These are phyloP conservation scores for Alternaria gansuensis DNA, from an alignment of 2,329 filamentous ascomycete species.

Conservation along the genomic window DNA sequence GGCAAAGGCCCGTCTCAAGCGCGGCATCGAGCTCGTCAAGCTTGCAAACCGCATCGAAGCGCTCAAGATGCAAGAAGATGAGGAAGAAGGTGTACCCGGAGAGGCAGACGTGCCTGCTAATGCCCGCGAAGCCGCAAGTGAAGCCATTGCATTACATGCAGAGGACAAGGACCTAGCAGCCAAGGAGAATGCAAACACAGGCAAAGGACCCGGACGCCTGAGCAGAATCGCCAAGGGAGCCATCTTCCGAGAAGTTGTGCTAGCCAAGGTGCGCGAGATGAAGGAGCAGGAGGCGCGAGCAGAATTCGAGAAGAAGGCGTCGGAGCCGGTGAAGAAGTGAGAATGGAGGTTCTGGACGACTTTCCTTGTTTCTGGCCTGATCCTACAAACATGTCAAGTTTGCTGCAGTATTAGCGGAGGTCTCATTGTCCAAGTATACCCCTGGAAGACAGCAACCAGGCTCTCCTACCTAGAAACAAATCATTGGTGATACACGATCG, in stretches of 20 bases:
- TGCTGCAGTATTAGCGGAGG: conserved; percentile 37
- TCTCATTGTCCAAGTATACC: conserved; percentile 42
- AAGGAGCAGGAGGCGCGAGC: conserved; percentile 84
- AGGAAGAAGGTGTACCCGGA: conserved; percentile 73
- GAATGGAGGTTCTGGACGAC: conserved; percentile 7
- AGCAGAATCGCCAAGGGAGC: conserved; percentile 69
- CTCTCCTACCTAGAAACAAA: conserved; percentile 21
- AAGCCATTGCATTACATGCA: conserved; percentile 50
- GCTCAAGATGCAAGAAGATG: conserved; percentile 92
- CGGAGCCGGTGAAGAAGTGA: conserved; percentile 44
- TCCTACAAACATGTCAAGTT: conserved; percentile 28
- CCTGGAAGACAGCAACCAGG: conserved; percentile 37
- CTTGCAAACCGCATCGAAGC: conserved; percentile 94
- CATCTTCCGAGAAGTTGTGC: conserved; percentile 92
- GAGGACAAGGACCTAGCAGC: conserved; percentile 43
- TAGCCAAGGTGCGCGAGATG: conserved; percentile 92
- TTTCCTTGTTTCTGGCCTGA: conserved; percentile 18
- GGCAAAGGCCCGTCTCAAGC: conserved; percentile 86
- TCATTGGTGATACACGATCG: conserved; percentile 20
- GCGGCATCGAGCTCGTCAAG: conserved; percentile 95
- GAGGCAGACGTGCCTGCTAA: conserved; percentile 70
- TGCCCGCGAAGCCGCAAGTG: conserved; percentile 64
- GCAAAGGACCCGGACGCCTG: conserved; percentile 60
- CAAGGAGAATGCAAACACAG: conserved; percentile 34
- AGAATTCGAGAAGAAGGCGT: conserved; percentile 69